phyloP scores from a whole-genome alignment of 179 eudicot genomes.

The Heliamphora pulchella region DNA sequence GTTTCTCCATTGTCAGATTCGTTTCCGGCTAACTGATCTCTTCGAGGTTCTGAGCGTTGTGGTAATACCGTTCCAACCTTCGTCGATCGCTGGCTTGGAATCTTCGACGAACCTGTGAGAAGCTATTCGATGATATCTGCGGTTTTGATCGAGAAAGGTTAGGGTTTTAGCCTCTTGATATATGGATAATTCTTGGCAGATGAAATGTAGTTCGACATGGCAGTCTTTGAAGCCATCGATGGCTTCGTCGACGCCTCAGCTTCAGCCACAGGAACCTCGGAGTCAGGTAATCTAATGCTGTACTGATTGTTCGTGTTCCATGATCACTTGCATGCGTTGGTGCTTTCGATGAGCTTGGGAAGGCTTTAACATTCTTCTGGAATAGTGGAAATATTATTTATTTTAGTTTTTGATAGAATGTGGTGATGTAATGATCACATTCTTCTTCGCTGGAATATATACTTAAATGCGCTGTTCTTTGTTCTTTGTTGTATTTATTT shows the following conservation, averaged over 20 bases:
- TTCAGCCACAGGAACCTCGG: slow-evolving; percentile 21
- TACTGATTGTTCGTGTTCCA: neutral
- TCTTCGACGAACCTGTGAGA: neutral
- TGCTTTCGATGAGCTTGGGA: slow-evolving; percentile 3
- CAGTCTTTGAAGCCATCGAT: slow-evolving; percentile 17
- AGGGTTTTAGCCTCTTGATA: neutral
- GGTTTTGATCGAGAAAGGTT: slow-evolving; percentile 16
- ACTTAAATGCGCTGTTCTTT: no score
- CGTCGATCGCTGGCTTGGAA: neutral
- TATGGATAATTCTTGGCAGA: slow-evolving; percentile 40
- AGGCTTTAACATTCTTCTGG: neutral
- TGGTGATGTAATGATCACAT: no score
- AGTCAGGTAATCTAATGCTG: slow-evolving; percentile 27
- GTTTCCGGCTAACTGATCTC: neutral
- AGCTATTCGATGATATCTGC: neutral
- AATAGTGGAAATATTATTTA: neutral
- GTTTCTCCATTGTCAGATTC: neutral
- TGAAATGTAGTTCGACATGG: slow-evolving; percentile 26
- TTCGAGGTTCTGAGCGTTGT: neutral
- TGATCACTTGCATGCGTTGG: neutral
- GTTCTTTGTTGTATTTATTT: no score
- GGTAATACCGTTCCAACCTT: neutral
- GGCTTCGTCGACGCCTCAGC: slow-evolving; percentile 16
- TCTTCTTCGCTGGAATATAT: no score
- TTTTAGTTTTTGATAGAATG: no score